Conservation (phyloP, 805 yeast genomes). For the Starmerella potacharoeniae region DNA sequence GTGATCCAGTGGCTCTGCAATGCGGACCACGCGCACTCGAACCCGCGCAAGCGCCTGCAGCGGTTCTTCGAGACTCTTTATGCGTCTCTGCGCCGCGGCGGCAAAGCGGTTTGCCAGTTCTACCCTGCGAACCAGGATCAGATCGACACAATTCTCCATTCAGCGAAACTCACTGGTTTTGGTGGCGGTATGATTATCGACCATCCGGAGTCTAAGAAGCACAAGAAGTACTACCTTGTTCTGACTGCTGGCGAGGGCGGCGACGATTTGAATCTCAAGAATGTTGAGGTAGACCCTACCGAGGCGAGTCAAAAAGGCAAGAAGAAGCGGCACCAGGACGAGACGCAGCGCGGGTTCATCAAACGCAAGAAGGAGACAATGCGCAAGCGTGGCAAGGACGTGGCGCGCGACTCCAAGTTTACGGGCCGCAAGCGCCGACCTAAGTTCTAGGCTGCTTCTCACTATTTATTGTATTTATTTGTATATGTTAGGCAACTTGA, state of each 20-base stretch:
- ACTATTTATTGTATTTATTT: constrained; percentile 1
- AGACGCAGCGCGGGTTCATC: constrained; percentile 70
- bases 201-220: constrained; percentile 83
- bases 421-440: constrained; percentile 77
- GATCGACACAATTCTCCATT: constrained; percentile 58
- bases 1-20: constrained; percentile 98
- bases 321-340: constrained; percentile 45
- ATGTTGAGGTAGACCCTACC: constrained; percentile 61
- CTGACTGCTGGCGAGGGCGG: constrained; percentile 77
- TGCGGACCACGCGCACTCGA: constrained; percentile 72
- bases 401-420: constrained; percentile 81
- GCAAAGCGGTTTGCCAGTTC: constrained; percentile 94
- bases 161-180: constrained; percentile 91
- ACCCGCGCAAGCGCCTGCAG: constrained; percentile 71
- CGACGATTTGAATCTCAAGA: constrained; percentile 60
- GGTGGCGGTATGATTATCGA: constrained; percentile 93
- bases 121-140: constrained; percentile 88
- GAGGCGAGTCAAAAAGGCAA: constrained; percentile 2
- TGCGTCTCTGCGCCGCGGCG: constrained; percentile 81
- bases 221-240: constrained; percentile 82
- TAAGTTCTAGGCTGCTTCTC: constrained; percentile 35
- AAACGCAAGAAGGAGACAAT: constrained; percentile 84
- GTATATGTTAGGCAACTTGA: not conserved
- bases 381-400: constrained; percentile 79
- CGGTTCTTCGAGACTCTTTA: constrained; percentile 80